Percentiles rank a stretch among this genome's conserved stretches.
phyloP scores from a whole-genome alignment of 768 basidiomycete species.

The Vishniacozyma victoriae region DNA sequence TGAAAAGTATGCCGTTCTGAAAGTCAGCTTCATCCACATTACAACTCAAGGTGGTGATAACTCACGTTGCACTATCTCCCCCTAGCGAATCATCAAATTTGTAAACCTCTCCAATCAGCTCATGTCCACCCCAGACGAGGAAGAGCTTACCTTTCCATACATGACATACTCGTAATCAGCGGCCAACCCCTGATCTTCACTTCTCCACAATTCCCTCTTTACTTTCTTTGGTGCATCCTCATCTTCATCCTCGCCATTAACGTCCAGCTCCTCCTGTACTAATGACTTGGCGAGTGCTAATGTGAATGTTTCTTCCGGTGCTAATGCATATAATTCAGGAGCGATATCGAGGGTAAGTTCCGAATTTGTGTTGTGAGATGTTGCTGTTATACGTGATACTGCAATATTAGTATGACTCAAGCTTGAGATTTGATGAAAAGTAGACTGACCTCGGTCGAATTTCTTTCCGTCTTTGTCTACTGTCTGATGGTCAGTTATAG shows the following conservation, averaged over 20 bases:
- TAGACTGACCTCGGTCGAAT: slow-evolving; percentile 78
- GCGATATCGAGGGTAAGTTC: slow-evolving; percentile 90
- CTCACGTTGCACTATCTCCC: slow-evolving; percentile 72
- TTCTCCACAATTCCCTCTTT: slow-evolving; percentile 53
- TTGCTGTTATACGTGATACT: slow-evolving; percentile 88
- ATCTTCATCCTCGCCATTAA: slow-evolving; percentile 16
- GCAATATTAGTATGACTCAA: slow-evolving; percentile 2
- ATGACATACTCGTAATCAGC: slow-evolving; percentile 98
- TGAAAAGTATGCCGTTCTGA: slow-evolving; percentile 88
- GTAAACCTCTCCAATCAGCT: slow-evolving; percentile 59
- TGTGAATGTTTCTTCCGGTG: slow-evolving; percentile 65
- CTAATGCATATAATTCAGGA: slow-evolving; percentile 76
- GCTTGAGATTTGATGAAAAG: neutral
- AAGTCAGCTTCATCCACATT: neutral
- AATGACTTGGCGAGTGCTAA: slow-evolving; percentile 63
- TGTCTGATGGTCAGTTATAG: no score
- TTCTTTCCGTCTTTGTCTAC: slow-evolving; percentile 75
- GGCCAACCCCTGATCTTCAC: slow-evolving; percentile 76
- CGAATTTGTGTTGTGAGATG: slow-evolving; percentile 89
- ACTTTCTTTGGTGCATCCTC: slow-evolving; percentile 18
- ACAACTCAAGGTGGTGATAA: slow-evolving; percentile 19
- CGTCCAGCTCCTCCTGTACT: slow-evolving; percentile 24
- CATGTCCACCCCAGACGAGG: neutral
- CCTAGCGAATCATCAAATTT: slow-evolving; percentile 80
- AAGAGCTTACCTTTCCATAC: slow-evolving; percentile 77